phyloP scores from a whole-genome alignment of 2,329 filamentous ascomycete genomes.

The Stemphylium vesicarium region DNA sequence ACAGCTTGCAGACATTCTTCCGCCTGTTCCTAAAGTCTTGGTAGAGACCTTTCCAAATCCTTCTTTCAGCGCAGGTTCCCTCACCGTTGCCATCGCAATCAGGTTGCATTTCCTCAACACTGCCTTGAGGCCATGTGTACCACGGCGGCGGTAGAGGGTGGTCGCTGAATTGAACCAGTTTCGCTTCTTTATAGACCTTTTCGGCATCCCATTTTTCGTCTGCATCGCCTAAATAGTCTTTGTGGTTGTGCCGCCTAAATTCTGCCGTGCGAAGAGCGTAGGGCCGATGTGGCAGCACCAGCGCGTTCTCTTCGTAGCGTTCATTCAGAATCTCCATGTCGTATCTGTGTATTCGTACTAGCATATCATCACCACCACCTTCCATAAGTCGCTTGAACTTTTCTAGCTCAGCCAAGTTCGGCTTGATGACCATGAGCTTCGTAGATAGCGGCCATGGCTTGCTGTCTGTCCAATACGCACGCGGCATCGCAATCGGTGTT shows the following conservation, averaged over 20 bases:
- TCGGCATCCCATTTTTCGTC: conserved; percentile 66
- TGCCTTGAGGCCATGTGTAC: conserved; percentile 55
- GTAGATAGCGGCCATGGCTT: conserved; percentile 63
- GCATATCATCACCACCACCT: conserved; percentile 33
- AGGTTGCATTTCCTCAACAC: conserved; percentile 53
- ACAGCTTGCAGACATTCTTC: conserved; percentile 49
- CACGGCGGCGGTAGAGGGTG: conserved; percentile 73
- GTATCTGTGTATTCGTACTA: conserved; percentile 53
- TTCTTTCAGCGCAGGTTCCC: conserved; percentile 47
- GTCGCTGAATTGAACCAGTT: conserved; percentile 74
- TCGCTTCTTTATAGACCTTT: conserved; percentile 63
- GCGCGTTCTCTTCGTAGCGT: conserved; percentile 63
- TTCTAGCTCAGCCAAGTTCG: conserved; percentile 60
- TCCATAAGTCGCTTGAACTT: conserved; percentile 41
- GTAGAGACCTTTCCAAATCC: conserved; percentile 55
- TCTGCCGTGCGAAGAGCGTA: conserved; percentile 69
- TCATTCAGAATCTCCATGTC: conserved; percentile 74
- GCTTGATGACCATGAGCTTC: conserved; percentile 67
- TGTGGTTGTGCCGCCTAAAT: conserved; percentile 63
- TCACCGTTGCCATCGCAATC: conserved; percentile 48
- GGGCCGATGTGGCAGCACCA: conserved; percentile 68
- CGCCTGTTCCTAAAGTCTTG: conserved; percentile 52
- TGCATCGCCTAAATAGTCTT: conserved; percentile 59
- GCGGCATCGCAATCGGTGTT: conserved; percentile 69
- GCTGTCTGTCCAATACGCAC: conserved; percentile 72